These are phyloP conservation scores for Fusarium napiforme DNA, from an alignment of 2,329 filamentous ascomycete genomes.

Conservation along the genomic window DNA sequence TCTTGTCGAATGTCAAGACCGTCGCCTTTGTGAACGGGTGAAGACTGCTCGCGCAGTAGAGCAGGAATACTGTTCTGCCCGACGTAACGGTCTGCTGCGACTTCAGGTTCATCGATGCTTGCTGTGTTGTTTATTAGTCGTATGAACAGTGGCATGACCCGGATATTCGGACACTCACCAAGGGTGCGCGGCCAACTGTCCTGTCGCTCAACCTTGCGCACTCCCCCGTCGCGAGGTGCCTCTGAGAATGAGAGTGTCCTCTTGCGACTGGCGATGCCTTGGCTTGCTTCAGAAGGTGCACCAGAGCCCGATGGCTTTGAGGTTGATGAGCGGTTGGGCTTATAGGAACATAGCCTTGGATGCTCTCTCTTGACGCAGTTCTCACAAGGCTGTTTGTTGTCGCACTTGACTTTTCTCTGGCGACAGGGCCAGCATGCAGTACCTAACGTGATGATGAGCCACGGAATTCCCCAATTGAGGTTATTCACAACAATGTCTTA, in stretches of 20 bases:
- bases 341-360: slow-evolving; percentile 72
- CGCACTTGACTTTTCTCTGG: slow-evolving; percentile 75
- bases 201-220: slow-evolving; percentile 51
- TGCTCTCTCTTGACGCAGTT: slow-evolving; percentile 76
- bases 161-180: slow-evolving; percentile 44
- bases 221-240: slow-evolving; percentile 42
- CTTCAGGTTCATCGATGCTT: slow-evolving; percentile 63
- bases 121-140: slow-evolving; percentile 48
- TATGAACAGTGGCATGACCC: slow-evolving; percentile 20
- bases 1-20: slow-evolving; percentile 70
- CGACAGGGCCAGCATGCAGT: slow-evolving; percentile 75
- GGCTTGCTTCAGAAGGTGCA: slow-evolving; percentile 39
- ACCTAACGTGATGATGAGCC: slow-evolving; percentile 52
- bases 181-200: slow-evolving; percentile 57
- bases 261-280: slow-evolving; percentile 45
- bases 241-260: slow-evolving; percentile 50
- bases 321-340: slow-evolving; percentile 64
- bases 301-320: slow-evolving; percentile 51
- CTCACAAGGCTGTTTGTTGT: slow-evolving; percentile 75
- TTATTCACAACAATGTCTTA: slow-evolving; percentile 52
- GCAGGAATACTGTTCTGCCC: slow-evolving; percentile 76
- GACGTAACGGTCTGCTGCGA: slow-evolving; percentile 68
- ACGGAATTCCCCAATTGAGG: slow-evolving; percentile 16
- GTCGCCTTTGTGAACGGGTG: slow-evolving; percentile 62
- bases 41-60: slow-evolving; percentile 70